Conservation (phyloP, 2,329 filamentous ascomycete genomes). For the Cercospora nicotianae region DNA sequence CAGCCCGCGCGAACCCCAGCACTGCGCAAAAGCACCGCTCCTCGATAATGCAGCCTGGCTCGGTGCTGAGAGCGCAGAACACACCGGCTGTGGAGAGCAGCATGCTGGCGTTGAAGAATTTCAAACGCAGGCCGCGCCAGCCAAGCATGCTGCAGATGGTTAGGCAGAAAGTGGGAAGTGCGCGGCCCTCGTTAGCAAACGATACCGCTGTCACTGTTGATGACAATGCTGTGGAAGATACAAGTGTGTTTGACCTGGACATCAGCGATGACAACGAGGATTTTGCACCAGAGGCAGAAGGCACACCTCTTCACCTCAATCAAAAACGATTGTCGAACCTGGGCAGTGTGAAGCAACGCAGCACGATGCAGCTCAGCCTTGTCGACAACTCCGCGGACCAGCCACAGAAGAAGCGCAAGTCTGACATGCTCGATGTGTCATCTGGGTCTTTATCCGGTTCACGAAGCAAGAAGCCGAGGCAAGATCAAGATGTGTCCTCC, state of each 20-base stretch:
- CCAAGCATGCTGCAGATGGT: slow-evolving; percentile 53
- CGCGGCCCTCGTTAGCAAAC: slow-evolving; percentile 29
- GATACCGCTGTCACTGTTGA: slow-evolving; percentile 18
- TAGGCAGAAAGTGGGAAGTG: slow-evolving; percentile 39
- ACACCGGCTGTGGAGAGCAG: slow-evolving; percentile 49
- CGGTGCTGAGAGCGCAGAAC: slow-evolving; percentile 46
- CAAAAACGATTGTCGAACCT: slow-evolving; percentile 40
- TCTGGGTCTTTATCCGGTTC: slow-evolving; percentile 25
- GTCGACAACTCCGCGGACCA: neutral
- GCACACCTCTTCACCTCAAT: slow-evolving; percentile 60
- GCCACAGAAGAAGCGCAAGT: slow-evolving; percentile 35
- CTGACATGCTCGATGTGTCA: slow-evolving; percentile 26
- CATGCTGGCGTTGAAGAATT: slow-evolving; percentile 52
- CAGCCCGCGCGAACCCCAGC: slow-evolving; percentile 37
- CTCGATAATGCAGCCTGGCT: slow-evolving; percentile 40
- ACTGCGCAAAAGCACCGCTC: slow-evolving; percentile 31
- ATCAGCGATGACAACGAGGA: slow-evolving; percentile 37
- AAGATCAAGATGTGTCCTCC: slow-evolving; percentile 24
- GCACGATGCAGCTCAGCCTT: slow-evolving; percentile 2
- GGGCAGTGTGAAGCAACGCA: neutral
- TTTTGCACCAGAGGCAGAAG: slow-evolving; percentile 66
- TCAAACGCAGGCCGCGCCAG: slow-evolving; percentile 51
- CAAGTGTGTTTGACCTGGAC: slow-evolving; percentile 34
- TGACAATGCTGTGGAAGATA: slow-evolving; percentile 45
- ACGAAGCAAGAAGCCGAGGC: slow-evolving; percentile 25